A percentile compares a stretch with the other conserved stretches of the same genome.
Evolutionary conservation across 805 yeast genomes (phyloP).

Genomic region (Starmerella ratchasimensis): DNA sequence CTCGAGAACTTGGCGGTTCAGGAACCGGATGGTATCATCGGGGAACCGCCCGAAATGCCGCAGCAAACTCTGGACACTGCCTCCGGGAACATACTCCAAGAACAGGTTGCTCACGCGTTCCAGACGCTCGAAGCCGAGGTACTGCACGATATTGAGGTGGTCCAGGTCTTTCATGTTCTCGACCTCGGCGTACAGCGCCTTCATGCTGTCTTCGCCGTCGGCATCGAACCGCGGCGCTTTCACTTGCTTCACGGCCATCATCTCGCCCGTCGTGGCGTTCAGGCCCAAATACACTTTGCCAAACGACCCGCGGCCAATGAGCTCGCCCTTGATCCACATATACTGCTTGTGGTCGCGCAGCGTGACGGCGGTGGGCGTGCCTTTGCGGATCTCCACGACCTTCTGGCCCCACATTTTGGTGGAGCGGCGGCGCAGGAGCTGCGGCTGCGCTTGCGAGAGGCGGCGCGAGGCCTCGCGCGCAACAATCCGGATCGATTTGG

Average conservation of each 20-base stretch:
- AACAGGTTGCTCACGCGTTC: constrained; percentile 70
- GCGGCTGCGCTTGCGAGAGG: constrained; percentile 23
- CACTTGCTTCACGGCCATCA: constrained; percentile 97
- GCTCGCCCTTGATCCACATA: constrained; percentile 96
- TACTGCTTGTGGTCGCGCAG: constrained; percentile 59
- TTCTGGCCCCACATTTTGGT: constrained; percentile 97
- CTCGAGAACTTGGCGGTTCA: constrained; percentile 65
- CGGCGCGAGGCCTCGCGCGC: constrained; percentile 72
- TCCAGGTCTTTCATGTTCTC: constrained; percentile 88
- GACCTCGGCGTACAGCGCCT: constrained; percentile 78
- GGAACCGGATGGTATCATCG: constrained; percentile 54
- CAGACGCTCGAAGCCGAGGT: constrained; percentile 77
- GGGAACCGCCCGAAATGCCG: constrained; percentile 75
- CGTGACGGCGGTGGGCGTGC: constrained; percentile 44
- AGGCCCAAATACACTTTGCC: constrained; percentile 86
- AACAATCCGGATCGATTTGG: constrained; percentile 85
- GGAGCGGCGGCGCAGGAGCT: constrained; percentile 52
- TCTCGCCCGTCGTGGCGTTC: constrained; percentile 92
- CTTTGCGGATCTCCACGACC: constrained; percentile 61
- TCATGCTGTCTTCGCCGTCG: constrained; percentile 42
- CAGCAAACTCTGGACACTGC: constrained; percentile 79
- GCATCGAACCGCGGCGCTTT: constrained; percentile 24
- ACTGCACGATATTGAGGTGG: constrained; percentile 89
- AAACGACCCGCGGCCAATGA: constrained; percentile 92
- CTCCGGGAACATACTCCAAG: constrained; percentile 95